Percentiles rank a stretch among this genome's conserved stretches.
Evolutionary conservation across 2,329 filamentous ascomycete genomes (phyloP).

Genomic region (Colletotrichum nymphaeae): DNA sequence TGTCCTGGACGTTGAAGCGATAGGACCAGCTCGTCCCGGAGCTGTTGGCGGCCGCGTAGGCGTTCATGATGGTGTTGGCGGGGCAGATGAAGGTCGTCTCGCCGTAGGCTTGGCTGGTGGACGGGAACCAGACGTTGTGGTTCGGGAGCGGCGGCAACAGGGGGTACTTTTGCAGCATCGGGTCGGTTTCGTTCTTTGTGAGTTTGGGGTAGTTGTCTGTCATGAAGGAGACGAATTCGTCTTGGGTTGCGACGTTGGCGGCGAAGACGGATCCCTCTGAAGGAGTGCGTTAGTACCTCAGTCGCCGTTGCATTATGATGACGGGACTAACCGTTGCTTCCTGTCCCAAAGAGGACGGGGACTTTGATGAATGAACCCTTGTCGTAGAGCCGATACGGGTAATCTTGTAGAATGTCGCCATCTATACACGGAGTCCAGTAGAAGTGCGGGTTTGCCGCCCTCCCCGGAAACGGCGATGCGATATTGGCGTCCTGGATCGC

Average conservation of each 20-base stretch:
- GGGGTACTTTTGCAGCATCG: conserved; percentile 54
- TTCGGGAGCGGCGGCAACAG: conserved; percentile 46
- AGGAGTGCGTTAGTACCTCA: conserved; percentile 4
- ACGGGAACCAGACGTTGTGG: conserved; percentile 58
- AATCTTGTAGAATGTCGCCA: conserved; percentile 55
- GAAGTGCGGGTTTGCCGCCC: conserved; percentile 51
- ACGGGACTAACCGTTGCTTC: conserved; percentile 52
- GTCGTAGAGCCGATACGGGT: conserved; percentile 53
- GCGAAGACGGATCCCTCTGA: conserved; percentile 61
- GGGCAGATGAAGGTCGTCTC: conserved; percentile 60
- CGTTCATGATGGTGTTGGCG: conserved; percentile 51
- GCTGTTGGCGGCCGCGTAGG: conserved; percentile 39
- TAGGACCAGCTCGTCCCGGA: conserved; percentile 54
- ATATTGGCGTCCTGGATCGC: conserved; percentile 54
- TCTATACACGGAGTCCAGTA: conserved; percentile 65
- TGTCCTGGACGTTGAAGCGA: conserved; percentile 60
- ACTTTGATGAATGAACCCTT: conserved; percentile 54
- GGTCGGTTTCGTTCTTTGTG: conserved; percentile 46
- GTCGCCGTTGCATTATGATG: not conserved
- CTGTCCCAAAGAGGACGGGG: conserved; percentile 57
- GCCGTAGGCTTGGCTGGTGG: conserved; percentile 54
- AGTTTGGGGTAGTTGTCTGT: conserved; percentile 60
- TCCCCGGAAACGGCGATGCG: conserved; percentile 52
- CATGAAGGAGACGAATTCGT: conserved; percentile 53
- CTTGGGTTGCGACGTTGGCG: conserved; percentile 47